Percentiles rank a stretch among this genome's conserved stretches.
Conservation (phyloP, 495 filamentous ascomycete species). For the Podospora fimiseda region DNA sequence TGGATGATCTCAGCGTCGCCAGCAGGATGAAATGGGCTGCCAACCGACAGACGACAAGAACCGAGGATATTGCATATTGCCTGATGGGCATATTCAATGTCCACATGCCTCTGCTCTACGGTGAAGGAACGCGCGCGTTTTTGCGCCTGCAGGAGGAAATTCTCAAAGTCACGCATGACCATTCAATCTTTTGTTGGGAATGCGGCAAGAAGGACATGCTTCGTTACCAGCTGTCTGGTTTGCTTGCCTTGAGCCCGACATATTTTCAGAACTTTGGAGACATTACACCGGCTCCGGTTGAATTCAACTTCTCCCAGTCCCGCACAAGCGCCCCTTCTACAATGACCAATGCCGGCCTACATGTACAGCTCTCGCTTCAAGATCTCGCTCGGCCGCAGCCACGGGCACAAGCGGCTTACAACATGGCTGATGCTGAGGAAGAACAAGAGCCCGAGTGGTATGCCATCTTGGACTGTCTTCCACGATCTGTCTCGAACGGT, state of each 20-base stretch:
- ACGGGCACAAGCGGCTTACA: too few relatives aligned
- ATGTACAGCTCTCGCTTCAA: background rate
- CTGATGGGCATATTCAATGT: constrained; percentile 7
- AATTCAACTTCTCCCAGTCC: background rate
- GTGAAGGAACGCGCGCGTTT: background rate
- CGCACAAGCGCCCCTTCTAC: background rate
- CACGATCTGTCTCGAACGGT: background rate
- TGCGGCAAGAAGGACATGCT: background rate
- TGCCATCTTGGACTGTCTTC: background rate
- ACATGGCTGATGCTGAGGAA: too few relatives aligned
- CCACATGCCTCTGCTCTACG: background rate
- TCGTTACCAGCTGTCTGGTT: background rate
- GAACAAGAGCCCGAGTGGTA: background rate
- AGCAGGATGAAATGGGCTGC: constrained; percentile 3
- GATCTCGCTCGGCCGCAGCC: too few relatives aligned
- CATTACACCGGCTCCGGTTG: background rate
- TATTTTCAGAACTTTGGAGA: background rate
- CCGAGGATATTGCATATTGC: constrained; percentile 4
- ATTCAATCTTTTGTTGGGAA: background rate
- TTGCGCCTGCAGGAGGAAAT: constrained; percentile 1
- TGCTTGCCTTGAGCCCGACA: background rate
- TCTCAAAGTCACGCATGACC: background rate
- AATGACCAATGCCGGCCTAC: constrained; percentile 1
- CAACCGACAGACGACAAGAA: background rate
- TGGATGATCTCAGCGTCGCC: background rate